These are phyloP conservation scores for Pestalotiopsis sp. DNA, from an alignment of 2,329 filamentous ascomycete species.

Conservation along the genomic window DNA sequence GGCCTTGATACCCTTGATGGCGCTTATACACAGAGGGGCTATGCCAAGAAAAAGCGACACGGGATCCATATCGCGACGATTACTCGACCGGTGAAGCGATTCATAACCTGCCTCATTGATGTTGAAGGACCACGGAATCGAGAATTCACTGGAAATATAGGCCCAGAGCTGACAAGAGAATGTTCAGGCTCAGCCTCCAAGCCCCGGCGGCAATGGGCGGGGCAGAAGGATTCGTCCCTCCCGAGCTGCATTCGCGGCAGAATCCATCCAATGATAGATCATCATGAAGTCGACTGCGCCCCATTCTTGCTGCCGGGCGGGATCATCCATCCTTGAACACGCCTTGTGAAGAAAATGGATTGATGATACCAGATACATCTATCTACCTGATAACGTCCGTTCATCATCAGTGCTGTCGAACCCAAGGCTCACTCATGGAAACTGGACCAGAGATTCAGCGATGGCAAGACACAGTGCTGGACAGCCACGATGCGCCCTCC, in stretches of 20 bases:
- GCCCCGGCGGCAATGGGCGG: background rate
- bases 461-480: background rate
- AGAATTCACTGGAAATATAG: background rate
- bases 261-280: background rate
- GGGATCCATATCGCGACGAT: background rate
- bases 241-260: background rate
- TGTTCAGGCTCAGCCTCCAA: background rate
- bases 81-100: background rate
- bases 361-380: background rate
- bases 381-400: background rate
- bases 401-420: background rate
- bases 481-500: constrained; percentile 1
- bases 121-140: background rate
- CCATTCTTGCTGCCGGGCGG: background rate
- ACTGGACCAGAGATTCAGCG: background rate
- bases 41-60: constrained; percentile 13
- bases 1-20: constrained; percentile 13
- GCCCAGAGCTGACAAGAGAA: background rate
- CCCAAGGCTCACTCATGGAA: background rate
- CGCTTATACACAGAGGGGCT: constrained; percentile 13
- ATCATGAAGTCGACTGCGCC: background rate
- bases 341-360: background rate
- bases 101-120: background rate
- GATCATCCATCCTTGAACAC: background rate
- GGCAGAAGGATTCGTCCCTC: background rate